These are phyloP conservation scores for Phytophthora melonis DNA, from an alignment of 352 stramenopile species.

Conservation along the genomic window DNA sequence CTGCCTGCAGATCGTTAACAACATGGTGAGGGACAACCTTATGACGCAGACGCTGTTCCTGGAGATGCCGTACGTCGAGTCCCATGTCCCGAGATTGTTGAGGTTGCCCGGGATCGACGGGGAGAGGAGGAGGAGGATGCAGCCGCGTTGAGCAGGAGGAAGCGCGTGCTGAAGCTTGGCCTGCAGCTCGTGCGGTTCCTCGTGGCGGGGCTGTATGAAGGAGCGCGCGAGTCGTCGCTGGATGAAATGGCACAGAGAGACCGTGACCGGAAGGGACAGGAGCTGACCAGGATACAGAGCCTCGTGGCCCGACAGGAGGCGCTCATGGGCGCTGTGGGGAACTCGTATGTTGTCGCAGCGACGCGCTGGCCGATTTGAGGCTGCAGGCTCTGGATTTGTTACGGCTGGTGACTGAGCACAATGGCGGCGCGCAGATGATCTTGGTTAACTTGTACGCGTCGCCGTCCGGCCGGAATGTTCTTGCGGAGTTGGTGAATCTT, in stretches of 20 bases:
- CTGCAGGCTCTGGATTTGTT: slow-evolving; percentile 75
- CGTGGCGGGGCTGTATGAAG: slow-evolving; percentile 67
- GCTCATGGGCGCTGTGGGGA: slow-evolving; percentile 74
- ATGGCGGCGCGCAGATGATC: slow-evolving; percentile 80
- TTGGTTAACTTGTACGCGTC: slow-evolving; percentile 64
- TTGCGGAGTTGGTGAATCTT: slow-evolving; percentile 65
- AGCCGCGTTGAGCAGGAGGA: slow-evolving; percentile 45
- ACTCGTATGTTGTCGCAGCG: slow-evolving; percentile 58
- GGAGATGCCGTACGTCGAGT: slow-evolving; percentile 64
- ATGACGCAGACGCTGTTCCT: slow-evolving; percentile 84
- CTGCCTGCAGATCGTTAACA: slow-evolving; percentile 82
- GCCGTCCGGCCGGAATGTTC: slow-evolving; percentile 54
- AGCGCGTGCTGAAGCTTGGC: slow-evolving; percentile 65
- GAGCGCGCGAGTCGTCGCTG: slow-evolving; percentile 45
- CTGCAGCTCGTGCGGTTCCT: slow-evolving; percentile 79
- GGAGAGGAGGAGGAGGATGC: slow-evolving; percentile 28
- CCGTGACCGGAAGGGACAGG: slow-evolving; percentile 50
- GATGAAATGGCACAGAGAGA: slow-evolving; percentile 70
- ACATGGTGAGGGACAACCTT: slow-evolving; percentile 82
- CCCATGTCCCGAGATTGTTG: slow-evolving; percentile 62
- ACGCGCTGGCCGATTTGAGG: slow-evolving; percentile 63
- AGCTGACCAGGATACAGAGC: slow-evolving; percentile 67
- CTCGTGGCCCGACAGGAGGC: slow-evolving; percentile 62
- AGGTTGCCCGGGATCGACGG: slow-evolving; percentile 37
- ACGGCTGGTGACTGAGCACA: slow-evolving; percentile 56